These are phyloP conservation scores for Pseudogymnoascus sp. DNA, from an alignment of 2,329 filamentous ascomycete genomes.

Conservation along the genomic window DNA sequence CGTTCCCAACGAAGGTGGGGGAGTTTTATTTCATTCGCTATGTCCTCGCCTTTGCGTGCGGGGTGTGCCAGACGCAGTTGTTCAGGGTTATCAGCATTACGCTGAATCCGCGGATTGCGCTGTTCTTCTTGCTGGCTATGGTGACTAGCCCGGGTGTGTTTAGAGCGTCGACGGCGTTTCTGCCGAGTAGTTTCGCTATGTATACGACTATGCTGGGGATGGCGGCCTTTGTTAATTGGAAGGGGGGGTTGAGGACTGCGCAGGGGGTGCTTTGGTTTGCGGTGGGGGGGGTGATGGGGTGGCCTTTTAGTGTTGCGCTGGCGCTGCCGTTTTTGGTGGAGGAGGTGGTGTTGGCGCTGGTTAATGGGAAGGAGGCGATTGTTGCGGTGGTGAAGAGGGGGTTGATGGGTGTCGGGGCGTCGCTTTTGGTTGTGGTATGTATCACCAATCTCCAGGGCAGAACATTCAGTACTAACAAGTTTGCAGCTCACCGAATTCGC, in stretches of 20 bases:
- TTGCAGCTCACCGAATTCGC: slow-evolving; percentile 48
- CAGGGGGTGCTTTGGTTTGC: slow-evolving; percentile 88
- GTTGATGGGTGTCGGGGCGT: slow-evolving; percentile 51
- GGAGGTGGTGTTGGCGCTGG: slow-evolving; percentile 52
- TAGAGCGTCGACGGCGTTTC: slow-evolving; percentile 75
- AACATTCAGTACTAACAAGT: slow-evolving; percentile 34
- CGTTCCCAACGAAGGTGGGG: slow-evolving; percentile 51
- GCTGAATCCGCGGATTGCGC: slow-evolving; percentile 72
- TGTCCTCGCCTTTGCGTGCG: slow-evolving; percentile 65
- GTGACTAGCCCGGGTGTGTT: slow-evolving; percentile 86
- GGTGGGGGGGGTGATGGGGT: slow-evolving; percentile 75
- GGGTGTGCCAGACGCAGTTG: slow-evolving; percentile 72
- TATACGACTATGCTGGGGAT: slow-evolving; percentile 82
- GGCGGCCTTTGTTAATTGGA: slow-evolving; percentile 85
- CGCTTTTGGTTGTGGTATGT: slow-evolving; percentile 26
- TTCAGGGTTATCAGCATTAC: slow-evolving; percentile 69
- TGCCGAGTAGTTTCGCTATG: slow-evolving; percentile 97
- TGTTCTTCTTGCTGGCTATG: slow-evolving; percentile 73
- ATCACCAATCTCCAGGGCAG: no score
- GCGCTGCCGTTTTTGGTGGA: slow-evolving; percentile 73
- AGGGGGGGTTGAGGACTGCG: slow-evolving; percentile 67
- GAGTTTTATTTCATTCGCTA: slow-evolving; percentile 88
- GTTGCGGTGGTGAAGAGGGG: slow-evolving; percentile 53
- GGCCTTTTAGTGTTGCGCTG: slow-evolving; percentile 86
- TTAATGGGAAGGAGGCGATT: slow-evolving; percentile 50